Evolutionary conservation across 2,329 filamentous ascomycete genomes (phyloP), one percentile per base, ranked within the genome.

Genomic region (Talaromyces sp.): DNA sequence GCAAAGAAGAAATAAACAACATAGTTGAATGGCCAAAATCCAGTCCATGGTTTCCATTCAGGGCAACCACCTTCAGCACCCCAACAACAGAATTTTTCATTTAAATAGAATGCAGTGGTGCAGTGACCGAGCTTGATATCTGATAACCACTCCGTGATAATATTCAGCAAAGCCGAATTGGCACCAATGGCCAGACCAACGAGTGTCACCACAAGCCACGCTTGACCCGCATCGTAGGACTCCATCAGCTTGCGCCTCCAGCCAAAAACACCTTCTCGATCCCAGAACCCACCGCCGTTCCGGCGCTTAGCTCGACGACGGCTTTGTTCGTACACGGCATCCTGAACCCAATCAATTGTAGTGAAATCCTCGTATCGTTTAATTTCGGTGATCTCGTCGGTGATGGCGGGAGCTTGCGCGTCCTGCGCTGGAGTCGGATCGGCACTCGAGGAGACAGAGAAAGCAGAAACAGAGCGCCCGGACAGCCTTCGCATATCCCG

Each of bases 341-440:
- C 94, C 72, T 99, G 93, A 0, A 99, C 93, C 94, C 94, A 99
- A 75, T 99, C 94, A 84, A 80, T 77, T 1, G 94, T 99, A 5
- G 92, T 96, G 71, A 99, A 99, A 75, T 99, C 94, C 82, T 96
- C 94, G 76, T 99, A 99, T 77, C 93, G 85, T 77, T 97, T 97
- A 71, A 99, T 97, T 78, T 97, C 89, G 22, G 89, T 92, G 69
- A 99, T 96, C 77, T 99, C 94, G 69, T 97, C 92, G 56, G 91
- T 89, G 61, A 96, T 90, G 57, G 87, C 85, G 56, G 87, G 83
- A 65, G 89, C 84, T 30, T 70, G 65, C 40, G 61, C 50, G 82
- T 61, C 84, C 86, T 70, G 76, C 78, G 69, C 65, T 47, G 58
- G 87, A 78, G 56, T 86, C 86, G 37, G 82, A 74, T 66, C 83